Evolutionary conservation across 2,329 filamentous ascomycete genomes (phyloP), one percentile per base, ranked within the genome.

Genomic region (Aspergillus caelatus): DNA sequence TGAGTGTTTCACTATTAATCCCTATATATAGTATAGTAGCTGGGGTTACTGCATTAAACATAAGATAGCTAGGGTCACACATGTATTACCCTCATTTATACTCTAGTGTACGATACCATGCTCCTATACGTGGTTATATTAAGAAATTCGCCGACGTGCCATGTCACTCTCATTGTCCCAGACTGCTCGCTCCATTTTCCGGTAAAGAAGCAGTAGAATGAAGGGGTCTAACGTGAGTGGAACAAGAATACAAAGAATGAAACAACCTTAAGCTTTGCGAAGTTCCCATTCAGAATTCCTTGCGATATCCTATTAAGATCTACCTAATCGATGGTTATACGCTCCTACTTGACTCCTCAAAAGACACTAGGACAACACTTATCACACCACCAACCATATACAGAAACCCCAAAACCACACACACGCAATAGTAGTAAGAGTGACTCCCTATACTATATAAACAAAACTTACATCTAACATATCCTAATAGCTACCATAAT

Each of bases 321-420:
- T 9, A 10, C 8, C 7, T 41, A 19, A 1, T 7, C 2, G 16
- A 41, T 41, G 3, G 19, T 19, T 19, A 10, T n/a, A n/a, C 6
- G 39, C 0, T n/a, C 6, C 7, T 41, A n/a, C 6, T 19, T n/a
- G 1, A 8, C 7, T 1, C 16, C 16, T 19, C 16, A 9, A 1
- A n/a, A 41, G 16, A 9, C 3, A 41, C 16, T 1, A 36, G 34
- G 34, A 16, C 3, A n/a, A 19, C 39, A n/a, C 39, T 41, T 41
- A 41, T 5, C 16, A n/a, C 9, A 8, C 7, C 39, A n/a, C 16
- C 1, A 19, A 19, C 39, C 19, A 9, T 16, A 41, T n/a, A 9
- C 3, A n/a, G 26, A 16, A 19, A 8, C 5, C 1, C 10, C 14
- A 19, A 9, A n/a, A 1, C 1, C 10, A 19, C 3, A n/a, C 14